phyloP scores from a whole-genome alignment of 2,329 filamentous ascomycete species.

The Podosphaera fusca region DNA sequence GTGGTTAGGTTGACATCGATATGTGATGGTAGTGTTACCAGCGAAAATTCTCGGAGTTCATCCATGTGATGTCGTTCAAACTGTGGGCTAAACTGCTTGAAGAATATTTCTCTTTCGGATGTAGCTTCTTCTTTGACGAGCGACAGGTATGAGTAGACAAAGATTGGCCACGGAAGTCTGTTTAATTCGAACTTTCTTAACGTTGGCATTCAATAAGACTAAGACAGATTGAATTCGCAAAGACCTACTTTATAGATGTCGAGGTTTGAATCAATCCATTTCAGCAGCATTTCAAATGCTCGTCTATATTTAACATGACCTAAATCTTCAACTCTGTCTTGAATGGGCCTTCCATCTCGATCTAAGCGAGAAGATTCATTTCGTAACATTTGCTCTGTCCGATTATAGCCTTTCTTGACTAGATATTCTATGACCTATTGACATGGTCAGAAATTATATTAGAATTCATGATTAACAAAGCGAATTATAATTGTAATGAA shows the following conservation, averaged over 20 bases:
- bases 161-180: conserved; percentile 77
- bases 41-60: conserved; percentile 53
- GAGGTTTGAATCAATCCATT: conserved; percentile 77
- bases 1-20: conserved; percentile 53
- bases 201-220: conserved; percentile 4
- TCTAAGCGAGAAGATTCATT: conserved; percentile 74
- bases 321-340: conserved; percentile 37
- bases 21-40: conserved; percentile 56
- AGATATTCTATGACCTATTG: conserved; percentile 74
- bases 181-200: conserved; percentile 50
- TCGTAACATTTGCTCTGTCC: conserved; percentile 78
- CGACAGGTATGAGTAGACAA: conserved; percentile 78
- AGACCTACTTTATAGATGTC: conserved; percentile 67
- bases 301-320: conserved; percentile 57
- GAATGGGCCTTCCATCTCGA: conserved; percentile 54
- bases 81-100: conserved; percentile 37
- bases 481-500: neutral
- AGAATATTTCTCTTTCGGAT: conserved; percentile 37
- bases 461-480: neutral
- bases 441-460: too few relatives aligned
- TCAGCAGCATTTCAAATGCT: conserved; percentile 48
- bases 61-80: conserved; percentile 64
- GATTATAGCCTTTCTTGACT: conserved; percentile 79
- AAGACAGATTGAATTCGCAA: neutral
- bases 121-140: conserved; percentile 53